phyloP scores from a whole-genome alignment of 106 monocot genomes.

The Allium cepa region DNA sequence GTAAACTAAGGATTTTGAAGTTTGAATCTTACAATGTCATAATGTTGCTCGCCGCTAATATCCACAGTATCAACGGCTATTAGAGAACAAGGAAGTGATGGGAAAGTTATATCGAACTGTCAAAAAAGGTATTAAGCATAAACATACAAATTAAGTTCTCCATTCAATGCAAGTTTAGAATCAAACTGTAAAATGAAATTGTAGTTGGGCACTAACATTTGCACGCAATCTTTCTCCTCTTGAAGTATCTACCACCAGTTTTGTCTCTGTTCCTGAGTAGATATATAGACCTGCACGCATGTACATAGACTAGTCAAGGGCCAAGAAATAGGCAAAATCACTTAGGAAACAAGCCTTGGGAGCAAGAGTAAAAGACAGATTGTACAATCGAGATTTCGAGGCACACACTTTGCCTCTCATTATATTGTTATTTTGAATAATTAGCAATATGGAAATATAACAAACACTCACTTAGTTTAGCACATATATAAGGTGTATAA shows the following conservation, averaged over 20 bases:
- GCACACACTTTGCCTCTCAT: too few relatives aligned
- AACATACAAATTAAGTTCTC: not conserved
- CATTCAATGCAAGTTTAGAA: not conserved
- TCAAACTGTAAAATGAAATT: not conserved
- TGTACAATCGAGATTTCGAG: too few relatives aligned
- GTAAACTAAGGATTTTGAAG: not conserved
- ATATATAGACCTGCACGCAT: conserved; percentile 49
- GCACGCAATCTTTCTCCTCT: conserved; percentile 56
- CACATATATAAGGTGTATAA: too few relatives aligned
- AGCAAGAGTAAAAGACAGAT: too few relatives aligned
- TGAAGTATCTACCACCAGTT: conserved; percentile 54
- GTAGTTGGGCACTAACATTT: conserved; percentile 26
- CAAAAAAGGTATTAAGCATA: conserved; percentile 1
- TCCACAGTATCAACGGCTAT: conserved; percentile 59
- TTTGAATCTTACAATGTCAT: conserved; percentile 48
- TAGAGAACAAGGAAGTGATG: conserved; percentile 53
- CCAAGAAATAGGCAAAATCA: not conserved
- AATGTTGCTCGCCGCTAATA: conserved; percentile 74
- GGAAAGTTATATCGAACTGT: conserved; percentile 82
- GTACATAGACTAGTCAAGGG: not conserved
- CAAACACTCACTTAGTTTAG: too few relatives aligned
- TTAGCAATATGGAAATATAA: too few relatives aligned
- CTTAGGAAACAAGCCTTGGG: not conserved
- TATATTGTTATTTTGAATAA: too few relatives aligned
- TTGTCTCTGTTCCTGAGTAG: conserved; percentile 42